Evolutionary conservation across 78 protist genomes (phyloP).

Genomic region (Cavenderia fasciculata): DNA sequence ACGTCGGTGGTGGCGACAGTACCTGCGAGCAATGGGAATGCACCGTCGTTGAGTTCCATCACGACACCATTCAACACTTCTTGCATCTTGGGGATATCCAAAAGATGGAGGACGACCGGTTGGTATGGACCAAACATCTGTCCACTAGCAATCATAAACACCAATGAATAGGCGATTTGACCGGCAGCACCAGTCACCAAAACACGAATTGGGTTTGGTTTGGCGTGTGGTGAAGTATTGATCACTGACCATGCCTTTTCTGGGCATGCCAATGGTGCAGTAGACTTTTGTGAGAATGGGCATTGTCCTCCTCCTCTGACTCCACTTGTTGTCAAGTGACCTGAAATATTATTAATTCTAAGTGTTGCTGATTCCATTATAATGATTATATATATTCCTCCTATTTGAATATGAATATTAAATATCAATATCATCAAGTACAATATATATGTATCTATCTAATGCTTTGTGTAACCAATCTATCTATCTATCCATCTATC

Average conservation of each 20-base stretch:
- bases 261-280: neutral
- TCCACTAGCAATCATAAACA: constrained; percentile 80
- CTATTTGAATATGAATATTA: no score
- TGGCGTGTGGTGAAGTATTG: neutral
- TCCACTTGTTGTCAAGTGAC: constrained; percentile 31
- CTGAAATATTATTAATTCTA: constrained; percentile 60
- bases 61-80: constrained; percentile 75
- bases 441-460: no score
- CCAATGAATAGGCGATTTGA: constrained; percentile 90
- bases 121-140: constrained; percentile 85
- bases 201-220: constrained; percentile 65
- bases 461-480: no score
- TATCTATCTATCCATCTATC: no score
- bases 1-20: constrained; percentile 78
- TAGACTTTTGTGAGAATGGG: neutral
- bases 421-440: no score
- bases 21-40: constrained; percentile 39
- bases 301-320: neutral
- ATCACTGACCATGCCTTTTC: constrained; percentile 40
- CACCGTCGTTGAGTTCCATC: constrained; percentile 76
- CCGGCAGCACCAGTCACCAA: constrained; percentile 97
- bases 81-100: constrained; percentile 87
- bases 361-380: constrained; percentile 38
- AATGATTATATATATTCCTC: no score
- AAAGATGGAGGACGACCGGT: constrained; percentile 89